A percentile compares a stretch with the other conserved stretches of the same genome.
Conservation (phyloP, 2,329 filamentous ascomycete species). For the Parafenestella ontariensis region DNA sequence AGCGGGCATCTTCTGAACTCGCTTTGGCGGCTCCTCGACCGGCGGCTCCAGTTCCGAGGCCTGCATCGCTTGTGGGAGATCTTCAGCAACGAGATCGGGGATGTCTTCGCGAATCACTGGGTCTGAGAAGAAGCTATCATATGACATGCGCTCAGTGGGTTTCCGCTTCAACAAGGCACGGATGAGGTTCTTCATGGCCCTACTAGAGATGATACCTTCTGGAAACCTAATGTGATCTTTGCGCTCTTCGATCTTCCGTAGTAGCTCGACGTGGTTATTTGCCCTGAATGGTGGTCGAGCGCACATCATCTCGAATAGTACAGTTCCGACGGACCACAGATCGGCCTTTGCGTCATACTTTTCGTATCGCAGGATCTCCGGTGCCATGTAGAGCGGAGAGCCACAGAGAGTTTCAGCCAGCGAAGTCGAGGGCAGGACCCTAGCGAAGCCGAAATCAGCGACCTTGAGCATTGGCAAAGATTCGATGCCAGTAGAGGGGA, state of each 20-base stretch:
- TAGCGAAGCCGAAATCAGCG: constrained; percentile 97
- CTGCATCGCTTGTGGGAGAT: constrained; percentile 57
- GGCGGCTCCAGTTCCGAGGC: constrained; percentile 35
- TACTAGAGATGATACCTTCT: constrained; percentile 72
- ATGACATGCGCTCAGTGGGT: constrained; percentile 83
- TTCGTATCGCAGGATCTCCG: constrained; percentile 95
- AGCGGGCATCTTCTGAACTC: constrained; percentile 36
- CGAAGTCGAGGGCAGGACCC: constrained; percentile 87
- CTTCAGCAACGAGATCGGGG: constrained; percentile 80
- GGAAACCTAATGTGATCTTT: constrained; percentile 87
- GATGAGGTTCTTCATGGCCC: constrained; percentile 82
- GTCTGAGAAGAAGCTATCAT: constrained; percentile 83
- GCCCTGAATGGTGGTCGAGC: constrained; percentile 91
- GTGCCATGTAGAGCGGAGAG: constrained; percentile 97
- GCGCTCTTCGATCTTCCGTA: constrained; percentile 88
- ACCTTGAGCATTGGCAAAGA: constrained; percentile 96
- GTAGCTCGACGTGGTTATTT: constrained; percentile 90
- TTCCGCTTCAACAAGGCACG: constrained; percentile 82
- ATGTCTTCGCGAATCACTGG: constrained; percentile 76
- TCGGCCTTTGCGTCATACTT: constrained; percentile 97
- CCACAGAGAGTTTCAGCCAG: constrained; percentile 96
- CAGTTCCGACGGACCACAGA: constrained; percentile 96
- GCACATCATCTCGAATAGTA: constrained; percentile 93
- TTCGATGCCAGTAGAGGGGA: constrained; percentile 78
- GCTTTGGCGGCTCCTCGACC: constrained; percentile 29